These are phyloP conservation scores for Intubia oerlemansii DNA, from an alignment of 2,329 filamentous ascomycete species.

Conservation along the genomic window DNA sequence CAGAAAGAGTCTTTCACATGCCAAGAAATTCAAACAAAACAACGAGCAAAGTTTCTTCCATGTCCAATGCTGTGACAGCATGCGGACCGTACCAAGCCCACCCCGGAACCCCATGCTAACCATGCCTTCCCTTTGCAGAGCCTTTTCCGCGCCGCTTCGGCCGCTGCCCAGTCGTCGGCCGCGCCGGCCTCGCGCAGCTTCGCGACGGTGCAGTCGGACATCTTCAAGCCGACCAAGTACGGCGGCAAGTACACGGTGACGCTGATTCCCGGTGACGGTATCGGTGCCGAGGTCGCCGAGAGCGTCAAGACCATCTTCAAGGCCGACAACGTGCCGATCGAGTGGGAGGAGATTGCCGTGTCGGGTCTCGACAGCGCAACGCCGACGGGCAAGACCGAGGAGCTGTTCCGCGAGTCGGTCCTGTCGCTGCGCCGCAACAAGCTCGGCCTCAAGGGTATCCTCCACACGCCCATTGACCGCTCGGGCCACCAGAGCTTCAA, in stretches of 20 bases:
- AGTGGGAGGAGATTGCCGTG: conserved; percentile 97
- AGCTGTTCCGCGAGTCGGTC: conserved; percentile 87
- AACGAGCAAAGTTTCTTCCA: no score
- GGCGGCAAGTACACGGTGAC: conserved; percentile 99
- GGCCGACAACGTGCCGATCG: conserved; percentile 93
- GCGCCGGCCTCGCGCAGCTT: conserved; percentile 26
- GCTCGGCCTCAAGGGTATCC: conserved; percentile 94
- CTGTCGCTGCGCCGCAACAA: conserved; percentile 95
- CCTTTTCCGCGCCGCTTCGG: conserved; percentile 26
- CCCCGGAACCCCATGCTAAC: no score
- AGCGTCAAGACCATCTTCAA: conserved; percentile 99
- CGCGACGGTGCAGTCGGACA: conserved; percentile 76
- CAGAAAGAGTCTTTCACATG: no score
- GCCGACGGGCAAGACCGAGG: conserved; percentile 59
- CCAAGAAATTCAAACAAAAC: no score
- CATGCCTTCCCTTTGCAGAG: no score
- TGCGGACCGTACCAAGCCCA: no score
- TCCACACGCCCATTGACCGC: conserved; percentile 90
- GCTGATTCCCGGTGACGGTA: conserved; percentile 95
- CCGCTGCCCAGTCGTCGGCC: conserved; percentile 16
- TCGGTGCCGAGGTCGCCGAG: conserved; percentile 93
- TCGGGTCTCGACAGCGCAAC: conserved; percentile 70
- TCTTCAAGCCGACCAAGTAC: conserved; percentile 98
- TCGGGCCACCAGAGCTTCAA: conserved; percentile 99
- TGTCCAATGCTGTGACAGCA: no score